These are phyloP conservation scores for Inga laurina DNA, from an alignment of 306 rosid genomes.

Conservation along the genomic window DNA sequence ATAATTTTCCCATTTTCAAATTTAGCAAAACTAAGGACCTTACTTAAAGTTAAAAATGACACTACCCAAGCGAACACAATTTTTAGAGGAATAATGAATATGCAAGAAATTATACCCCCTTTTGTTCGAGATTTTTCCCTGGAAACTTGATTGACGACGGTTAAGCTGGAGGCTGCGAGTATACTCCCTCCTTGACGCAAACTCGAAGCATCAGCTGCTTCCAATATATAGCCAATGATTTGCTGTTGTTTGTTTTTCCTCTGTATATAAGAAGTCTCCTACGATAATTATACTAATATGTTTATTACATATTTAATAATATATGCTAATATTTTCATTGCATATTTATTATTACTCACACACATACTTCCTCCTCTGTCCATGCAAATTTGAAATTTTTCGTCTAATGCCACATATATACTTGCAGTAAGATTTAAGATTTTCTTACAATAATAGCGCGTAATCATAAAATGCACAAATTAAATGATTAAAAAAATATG, in stretches of 20 bases:
- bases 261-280: neutral
- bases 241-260: neutral
- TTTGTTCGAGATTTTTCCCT: neutral
- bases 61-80: neutral
- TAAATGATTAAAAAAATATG: too few species aligned
- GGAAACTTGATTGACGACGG: neutral
- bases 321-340: too few species aligned
- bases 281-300: too few species aligned
- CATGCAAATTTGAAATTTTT: too few species aligned
- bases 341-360: too few species aligned
- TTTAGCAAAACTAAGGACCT: neutral
- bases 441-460: too few species aligned
- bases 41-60: neutral
- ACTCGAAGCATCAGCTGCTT: neutral
- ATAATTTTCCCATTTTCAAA: neutral
- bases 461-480: too few species aligned
- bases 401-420: too few species aligned
- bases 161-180: neutral
- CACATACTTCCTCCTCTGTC: too few species aligned
- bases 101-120: neutral
- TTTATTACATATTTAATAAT: too few species aligned
- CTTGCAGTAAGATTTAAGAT: too few species aligned
- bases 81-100: neutral
- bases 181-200: neutral
- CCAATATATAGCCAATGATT: neutral